Base-by-base conservation (phyloP, 1,284 basidiomycete genomes). In the Phellopilus nigrolimitatus region DNA sequence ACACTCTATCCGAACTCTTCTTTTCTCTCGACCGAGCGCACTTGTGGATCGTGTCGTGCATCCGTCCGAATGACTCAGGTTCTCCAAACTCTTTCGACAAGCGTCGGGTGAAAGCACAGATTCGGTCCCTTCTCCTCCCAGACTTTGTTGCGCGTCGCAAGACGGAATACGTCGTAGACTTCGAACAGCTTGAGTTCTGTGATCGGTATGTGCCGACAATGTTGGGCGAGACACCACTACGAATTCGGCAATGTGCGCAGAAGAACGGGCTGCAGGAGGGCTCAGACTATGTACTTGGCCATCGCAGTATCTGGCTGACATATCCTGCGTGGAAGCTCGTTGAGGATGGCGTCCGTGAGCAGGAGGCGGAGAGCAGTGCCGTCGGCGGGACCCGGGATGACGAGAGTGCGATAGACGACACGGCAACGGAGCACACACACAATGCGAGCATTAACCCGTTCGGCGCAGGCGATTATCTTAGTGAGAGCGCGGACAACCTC, bases 81-180 rank as follows among this genome's bases (percentile, higher is more conserved):
- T 85, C 87, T 0, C 78, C 91, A 13, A 91, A 92, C 60, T 91
- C 89, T 3, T 92, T 95, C 63, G 93, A 97, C 68, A 87, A 88
- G 62, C 81, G 86, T 2, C 76, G 90, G 1, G 85, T 95, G 56
- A 88, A 90, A 62, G 70, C 80, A 0, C 93, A 97, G 66, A 75
- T 97, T 30, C 76, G 83, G 1, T 73, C 84, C 0, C 70, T 92
- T 6, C 78, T 88, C 12, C 70, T 97, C 0, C 82, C 91, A 0
- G 89, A 94, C 59, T 63, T 92, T 13, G 71, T 86, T 12, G 76
- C 82, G 0, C 74, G 88, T 12, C 71, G 74, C 38, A 77, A 74
- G 55, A 66, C 76, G 2, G 88, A 95, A 49, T 93, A 79, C 56
- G 69, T 87, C 1, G 77, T 79, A 3, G 83, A 88, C 60, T 76